phyloP scores from a whole-genome alignment of 495 filamentous ascomycete genomes.

The Penicillium subrubescens region DNA sequence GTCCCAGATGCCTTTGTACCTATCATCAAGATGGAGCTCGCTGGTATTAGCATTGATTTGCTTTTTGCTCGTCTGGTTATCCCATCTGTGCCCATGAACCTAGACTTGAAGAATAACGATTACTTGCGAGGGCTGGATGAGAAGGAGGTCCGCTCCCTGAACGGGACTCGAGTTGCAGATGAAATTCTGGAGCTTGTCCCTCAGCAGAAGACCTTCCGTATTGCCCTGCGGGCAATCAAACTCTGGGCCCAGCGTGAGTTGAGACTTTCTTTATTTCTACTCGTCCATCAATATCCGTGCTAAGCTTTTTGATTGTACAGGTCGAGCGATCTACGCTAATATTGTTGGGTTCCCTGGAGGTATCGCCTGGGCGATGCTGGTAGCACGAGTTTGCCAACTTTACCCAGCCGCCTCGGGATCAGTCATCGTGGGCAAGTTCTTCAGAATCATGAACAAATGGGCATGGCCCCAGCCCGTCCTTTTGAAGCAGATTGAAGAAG shows the following conservation, averaged over 20 bases:
- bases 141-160: slow-evolving; percentile 81
- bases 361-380: slow-evolving; percentile 97
- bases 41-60: slow-evolving; percentile 89
- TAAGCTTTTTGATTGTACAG: slow-evolving; percentile 34
- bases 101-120: slow-evolving; percentile 77
- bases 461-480: slow-evolving; percentile 90
- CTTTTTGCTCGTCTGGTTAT: slow-evolving; percentile 82
- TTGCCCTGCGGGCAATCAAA: slow-evolving; percentile 88
- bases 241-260: slow-evolving; percentile 85
- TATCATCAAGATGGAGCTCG: slow-evolving; percentile 92
- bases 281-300: not conserved
- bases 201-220: slow-evolving; percentile 82
- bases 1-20: slow-evolving; percentile 91
- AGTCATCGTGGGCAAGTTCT: slow-evolving; percentile 88
- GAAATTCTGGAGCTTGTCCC: slow-evolving; percentile 89
- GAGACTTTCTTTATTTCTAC: not conserved
- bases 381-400: slow-evolving; percentile 94
- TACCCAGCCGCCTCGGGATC: slow-evolving; percentile 90
- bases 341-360: slow-evolving; percentile 95
- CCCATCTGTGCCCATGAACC: slow-evolving; percentile 68
- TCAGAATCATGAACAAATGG: slow-evolving; percentile 87
- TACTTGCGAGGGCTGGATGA: slow-evolving; percentile 86
- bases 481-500: slow-evolving; percentile 85
- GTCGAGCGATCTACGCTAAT: slow-evolving; percentile 88
- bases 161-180: slow-evolving; percentile 90